These are phyloP conservation scores for Helicocarpus griseus DNA, from an alignment of 2,329 filamentous ascomycete genomes.

Conservation along the genomic window DNA sequence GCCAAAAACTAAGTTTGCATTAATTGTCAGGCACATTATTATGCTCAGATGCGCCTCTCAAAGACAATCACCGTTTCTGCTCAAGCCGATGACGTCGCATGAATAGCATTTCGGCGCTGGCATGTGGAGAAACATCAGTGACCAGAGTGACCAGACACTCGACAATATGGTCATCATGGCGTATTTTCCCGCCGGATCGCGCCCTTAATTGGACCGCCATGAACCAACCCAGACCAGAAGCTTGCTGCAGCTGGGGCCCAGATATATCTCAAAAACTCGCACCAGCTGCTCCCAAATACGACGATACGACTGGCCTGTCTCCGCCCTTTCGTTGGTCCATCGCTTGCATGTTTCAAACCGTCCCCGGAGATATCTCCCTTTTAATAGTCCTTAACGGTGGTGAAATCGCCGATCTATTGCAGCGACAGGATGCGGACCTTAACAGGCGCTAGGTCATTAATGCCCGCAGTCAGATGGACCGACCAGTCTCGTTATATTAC, in stretches of 20 bases:
- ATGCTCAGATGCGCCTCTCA: no score
- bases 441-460: background rate
- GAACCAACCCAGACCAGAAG: background rate
- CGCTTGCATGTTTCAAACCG: no score
- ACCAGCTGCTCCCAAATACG: background rate
- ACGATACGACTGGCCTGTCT: background rate
- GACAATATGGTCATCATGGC: background rate
- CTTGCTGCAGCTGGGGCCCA: no score
- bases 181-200: background rate
- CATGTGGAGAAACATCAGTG: background rate
- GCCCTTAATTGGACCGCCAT: background rate
- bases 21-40: no score
- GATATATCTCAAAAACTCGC: background rate
- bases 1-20: no score
- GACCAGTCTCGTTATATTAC: no score
- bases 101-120: background rate
- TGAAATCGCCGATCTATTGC: background rate
- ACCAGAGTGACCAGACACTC: no score
- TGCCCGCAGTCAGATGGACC: no score
- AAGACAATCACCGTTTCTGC: background rate
- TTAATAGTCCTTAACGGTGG: background rate
- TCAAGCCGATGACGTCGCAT: background rate
- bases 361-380: background rate
- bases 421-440: background rate
- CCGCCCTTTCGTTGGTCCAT: no score